These are phyloP conservation scores for Trypanosoma cruzi DNA, from an alignment of 208 protist genomes.

Conservation along the genomic window DNA sequence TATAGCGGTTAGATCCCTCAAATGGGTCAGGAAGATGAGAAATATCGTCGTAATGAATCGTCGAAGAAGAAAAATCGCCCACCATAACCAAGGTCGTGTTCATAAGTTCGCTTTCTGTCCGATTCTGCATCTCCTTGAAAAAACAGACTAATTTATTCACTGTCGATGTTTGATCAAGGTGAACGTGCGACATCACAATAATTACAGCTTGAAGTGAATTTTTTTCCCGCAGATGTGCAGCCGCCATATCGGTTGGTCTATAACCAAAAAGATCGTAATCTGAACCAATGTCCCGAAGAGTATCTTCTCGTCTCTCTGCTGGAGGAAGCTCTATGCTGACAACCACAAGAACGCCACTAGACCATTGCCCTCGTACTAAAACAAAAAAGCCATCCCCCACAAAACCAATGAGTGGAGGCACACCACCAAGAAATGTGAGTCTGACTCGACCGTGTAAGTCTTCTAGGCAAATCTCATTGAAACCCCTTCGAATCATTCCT, in stretches of 20 bases:
- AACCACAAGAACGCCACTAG: conserved; percentile 44
- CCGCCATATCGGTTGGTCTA: conserved; percentile 43
- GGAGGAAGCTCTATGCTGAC: conserved; percentile 66
- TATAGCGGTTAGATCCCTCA: conserved; percentile 52
- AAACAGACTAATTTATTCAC: conserved; percentile 58
- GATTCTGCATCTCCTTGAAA: conserved; percentile 84
- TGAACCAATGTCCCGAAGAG: conserved; percentile 50
- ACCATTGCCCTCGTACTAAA: conserved; percentile 68
- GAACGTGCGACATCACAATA: conserved; percentile 79
- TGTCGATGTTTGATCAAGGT: conserved; percentile 74
- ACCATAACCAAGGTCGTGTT: conserved; percentile 84
- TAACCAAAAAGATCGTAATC: conserved; percentile 78
- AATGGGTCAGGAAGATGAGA: conserved; percentile 78
- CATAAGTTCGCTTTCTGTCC: conserved; percentile 69
- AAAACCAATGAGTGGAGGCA: conserved; percentile 36
- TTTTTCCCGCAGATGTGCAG: conserved; percentile 56
- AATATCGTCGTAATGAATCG: conserved; percentile 75
- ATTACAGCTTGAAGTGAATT: conserved; percentile 75
- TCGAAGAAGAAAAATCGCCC: conserved; percentile 72
- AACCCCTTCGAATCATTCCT: conserved; percentile 61
- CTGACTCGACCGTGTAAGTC: conserved; percentile 63
- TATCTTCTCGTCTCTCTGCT: conserved; percentile 70
- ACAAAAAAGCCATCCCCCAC: conserved; percentile 69
- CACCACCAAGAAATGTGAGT: conserved; percentile 36
- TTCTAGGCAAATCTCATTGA: conserved; percentile 61